phyloP scores from a whole-genome alignment of 1,139 yeast species.

The Blastobotrys ciferrii region DNA sequence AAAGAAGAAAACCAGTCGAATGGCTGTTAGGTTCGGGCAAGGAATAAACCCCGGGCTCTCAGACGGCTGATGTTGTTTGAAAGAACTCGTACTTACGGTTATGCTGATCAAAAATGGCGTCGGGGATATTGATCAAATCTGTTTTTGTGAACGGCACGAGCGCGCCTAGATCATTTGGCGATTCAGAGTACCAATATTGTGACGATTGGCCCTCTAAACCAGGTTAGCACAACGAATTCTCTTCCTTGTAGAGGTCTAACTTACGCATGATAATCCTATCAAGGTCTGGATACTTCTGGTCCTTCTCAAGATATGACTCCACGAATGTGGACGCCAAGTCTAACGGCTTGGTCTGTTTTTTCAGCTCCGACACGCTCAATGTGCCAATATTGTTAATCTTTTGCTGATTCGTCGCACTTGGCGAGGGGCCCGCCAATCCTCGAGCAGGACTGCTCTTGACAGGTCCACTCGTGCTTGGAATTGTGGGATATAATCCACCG shows the following conservation, averaged over 20 bases:
- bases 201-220: conserved; percentile 28
- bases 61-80: too few relatives aligned
- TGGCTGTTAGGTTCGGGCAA: too few relatives aligned
- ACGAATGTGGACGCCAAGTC: conserved; percentile 37
- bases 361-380: conserved; percentile 22
- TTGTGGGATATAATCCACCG: conserved; percentile 7
- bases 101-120: conserved; percentile 73
- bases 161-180: conserved; percentile 31
- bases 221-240: neutral
- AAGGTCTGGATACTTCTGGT: conserved; percentile 40
- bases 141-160: conserved; percentile 79
- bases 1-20: too few relatives aligned
- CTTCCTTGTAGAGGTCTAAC: conserved; percentile 13
- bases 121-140: conserved; percentile 73
- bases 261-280: conserved; percentile 35
- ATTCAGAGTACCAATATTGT: conserved; percentile 27
- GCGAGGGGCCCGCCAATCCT: conserved; percentile 6
- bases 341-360: conserved; percentile 29
- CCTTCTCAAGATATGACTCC: conserved; percentile 38
- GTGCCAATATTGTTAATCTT: conserved; percentile 21
- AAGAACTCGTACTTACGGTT: conserved; percentile 40
- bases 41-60: too few relatives aligned
- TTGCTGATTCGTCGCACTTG: conserved; percentile 7
- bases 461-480: neutral
- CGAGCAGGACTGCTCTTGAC: conserved; percentile 5